Evolutionary conservation across 2,329 filamentous ascomycete species (phyloP), one percentile per base, ranked within the genome.

Genomic region (Ophiosphaerella narmari): DNA sequence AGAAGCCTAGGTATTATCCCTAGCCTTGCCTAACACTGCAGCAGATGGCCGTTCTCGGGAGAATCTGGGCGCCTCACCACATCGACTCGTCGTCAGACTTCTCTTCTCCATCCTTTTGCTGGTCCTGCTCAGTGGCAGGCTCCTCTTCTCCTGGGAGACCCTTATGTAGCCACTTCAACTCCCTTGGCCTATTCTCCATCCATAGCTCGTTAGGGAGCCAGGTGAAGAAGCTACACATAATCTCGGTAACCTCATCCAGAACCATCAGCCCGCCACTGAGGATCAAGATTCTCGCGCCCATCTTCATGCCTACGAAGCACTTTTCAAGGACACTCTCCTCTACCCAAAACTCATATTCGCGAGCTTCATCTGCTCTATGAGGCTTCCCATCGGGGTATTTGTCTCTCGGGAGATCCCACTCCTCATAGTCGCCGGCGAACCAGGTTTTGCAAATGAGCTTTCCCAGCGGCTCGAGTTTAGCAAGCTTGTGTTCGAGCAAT

Each of bases 321-420:
- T 82, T 75, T 24, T 76, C 52, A 14, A 88, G 72, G 2, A 84
- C 68, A 4, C 79, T 70, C 23, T 84, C 81, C 52, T 96, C 91
- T 3, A 96, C 66, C 63, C 88, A 84, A 57, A 95, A 86, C 11
- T 69, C 67, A 54, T 77, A 73, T 39, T 77, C 78, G 37, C 49
- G 59, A 33, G 82, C 77, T 13, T 71, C 60, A 7, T 52, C 52
- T 9, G 48, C 45, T 49, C 50, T 55, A 7, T 50, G 42, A 23
- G 60, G 59, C 39, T 60, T 60, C 14, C 61, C 63, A 7, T 56
- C 43, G 3, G 62, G 60, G 43, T 67, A 66, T 39, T 63, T 68
- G 16, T 21, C 59, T 46, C 51, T 63, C 7, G 74, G 73, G 1
- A 77, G 58, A 43, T 78, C 76, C 48, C 66, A 72, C 34, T 71